phyloP scores from a whole-genome alignment of 2,329 filamentous ascomycete genomes.

The Trichoderma atroviride region DNA sequence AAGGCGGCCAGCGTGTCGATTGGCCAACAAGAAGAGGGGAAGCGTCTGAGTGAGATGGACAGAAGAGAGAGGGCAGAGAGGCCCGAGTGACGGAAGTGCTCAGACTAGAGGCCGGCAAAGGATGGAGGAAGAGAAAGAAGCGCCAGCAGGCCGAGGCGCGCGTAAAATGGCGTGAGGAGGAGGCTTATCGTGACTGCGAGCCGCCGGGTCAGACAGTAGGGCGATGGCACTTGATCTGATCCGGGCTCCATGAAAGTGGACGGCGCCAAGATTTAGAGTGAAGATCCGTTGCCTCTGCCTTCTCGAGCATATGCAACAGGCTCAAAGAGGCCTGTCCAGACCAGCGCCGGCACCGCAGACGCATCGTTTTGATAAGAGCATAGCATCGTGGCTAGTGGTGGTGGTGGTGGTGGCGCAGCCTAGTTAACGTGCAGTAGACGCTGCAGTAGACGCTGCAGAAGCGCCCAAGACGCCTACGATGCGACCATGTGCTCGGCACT shows the following conservation, averaged over 20 bases:
- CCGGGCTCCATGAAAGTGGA: conserved; percentile 18
- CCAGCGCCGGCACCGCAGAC: not conserved
- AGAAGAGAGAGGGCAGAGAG: not conserved
- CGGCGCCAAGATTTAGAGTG: conserved; percentile 16
- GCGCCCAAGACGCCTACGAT: conserved; percentile 3
- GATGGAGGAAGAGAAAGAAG: not conserved
- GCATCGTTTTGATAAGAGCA: conserved; percentile 15
- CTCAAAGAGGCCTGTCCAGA: conserved; percentile 3
- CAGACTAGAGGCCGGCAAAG: conserved; percentile 30
- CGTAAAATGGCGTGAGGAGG: conserved; percentile 16
- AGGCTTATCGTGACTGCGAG: conserved; percentile 20
- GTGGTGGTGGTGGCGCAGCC: conserved; percentile 23
- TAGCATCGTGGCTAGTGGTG: conserved; percentile 19
- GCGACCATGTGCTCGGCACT: conserved; percentile 8
- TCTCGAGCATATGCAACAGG: conserved; percentile 22
- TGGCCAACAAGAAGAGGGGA: not conserved
- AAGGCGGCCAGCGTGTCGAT: conserved; percentile 19
- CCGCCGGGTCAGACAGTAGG: conserved; percentile 10
- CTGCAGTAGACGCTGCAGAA: conserved; percentile 7
- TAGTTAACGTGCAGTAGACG: not conserved
- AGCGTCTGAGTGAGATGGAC: not conserved
- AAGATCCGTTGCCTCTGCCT: conserved; percentile 9
- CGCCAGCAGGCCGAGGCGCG: not conserved
- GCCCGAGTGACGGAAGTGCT: conserved; percentile 26
- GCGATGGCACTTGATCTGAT: conserved; percentile 11